Evolutionary conservation across 2,329 filamentous ascomycete species (phyloP).

Genomic region (Nemania serpens): DNA sequence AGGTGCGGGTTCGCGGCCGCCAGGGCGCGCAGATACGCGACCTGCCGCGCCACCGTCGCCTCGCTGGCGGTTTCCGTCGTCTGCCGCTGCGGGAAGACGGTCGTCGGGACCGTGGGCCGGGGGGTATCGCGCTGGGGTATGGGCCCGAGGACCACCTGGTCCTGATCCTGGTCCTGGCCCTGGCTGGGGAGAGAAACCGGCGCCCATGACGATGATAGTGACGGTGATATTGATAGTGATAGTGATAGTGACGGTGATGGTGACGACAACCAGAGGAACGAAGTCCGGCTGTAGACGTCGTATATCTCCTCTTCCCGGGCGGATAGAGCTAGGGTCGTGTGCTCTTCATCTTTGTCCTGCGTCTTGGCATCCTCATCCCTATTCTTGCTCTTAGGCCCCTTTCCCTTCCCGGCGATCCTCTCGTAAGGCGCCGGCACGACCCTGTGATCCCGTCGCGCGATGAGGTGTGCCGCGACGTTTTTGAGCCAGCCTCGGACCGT

Average conservation of each 20-base stretch:
- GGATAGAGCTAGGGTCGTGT: conserved; percentile 14
- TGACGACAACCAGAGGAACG: background rate
- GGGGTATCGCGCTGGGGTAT: conserved; percentile 10
- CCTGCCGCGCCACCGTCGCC: conserved; percentile 30
- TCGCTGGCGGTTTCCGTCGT: conserved; percentile 32
- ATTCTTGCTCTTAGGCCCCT: background rate
- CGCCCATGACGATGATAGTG: too few species aligned
- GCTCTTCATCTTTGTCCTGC: background rate
- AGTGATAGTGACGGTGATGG: too few species aligned
- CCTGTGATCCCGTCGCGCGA: conserved; percentile 43
- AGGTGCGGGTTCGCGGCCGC: conserved; percentile 37
- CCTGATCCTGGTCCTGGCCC: too few species aligned
- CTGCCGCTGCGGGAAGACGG: conserved; percentile 48
- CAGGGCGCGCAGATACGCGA: conserved; percentile 33
- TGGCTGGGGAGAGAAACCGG: too few species aligned
- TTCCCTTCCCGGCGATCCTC: background rate
- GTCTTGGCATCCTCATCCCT: background rate
- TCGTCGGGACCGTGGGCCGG: conserved; percentile 43
- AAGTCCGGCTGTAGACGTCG: background rate
- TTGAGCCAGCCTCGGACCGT: conserved; percentile 49
- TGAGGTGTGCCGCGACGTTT: conserved; percentile 41
- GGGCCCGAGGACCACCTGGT: background rate
- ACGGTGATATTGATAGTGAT: too few species aligned
- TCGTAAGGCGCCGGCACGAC: conserved; percentile 39
- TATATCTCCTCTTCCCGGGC: conserved; percentile 14